Conservation (phyloP, 176 grass and related monocot genomes). For the Areca catechu region DNA sequence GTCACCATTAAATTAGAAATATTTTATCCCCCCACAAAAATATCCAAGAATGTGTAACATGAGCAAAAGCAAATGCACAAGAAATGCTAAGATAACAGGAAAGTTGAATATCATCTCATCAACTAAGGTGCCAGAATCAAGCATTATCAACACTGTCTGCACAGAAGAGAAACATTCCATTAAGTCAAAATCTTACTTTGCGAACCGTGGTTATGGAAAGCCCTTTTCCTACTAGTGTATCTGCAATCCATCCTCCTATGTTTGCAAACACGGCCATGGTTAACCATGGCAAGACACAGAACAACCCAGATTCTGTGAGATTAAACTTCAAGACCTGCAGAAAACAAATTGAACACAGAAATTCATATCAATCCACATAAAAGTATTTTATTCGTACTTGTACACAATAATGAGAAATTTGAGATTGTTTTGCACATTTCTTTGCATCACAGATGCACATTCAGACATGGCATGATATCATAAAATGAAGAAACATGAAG, state of each 20-base stretch:
- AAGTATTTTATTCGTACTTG: no score
- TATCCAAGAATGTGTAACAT: no score
- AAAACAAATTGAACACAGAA: slow-evolving; percentile 13
- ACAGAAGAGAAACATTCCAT: not conserved
- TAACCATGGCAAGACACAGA: slow-evolving; percentile 92
- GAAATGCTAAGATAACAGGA: not conserved
- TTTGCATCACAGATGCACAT: no score
- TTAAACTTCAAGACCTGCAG: slow-evolving; percentile 91
- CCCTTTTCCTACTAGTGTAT: slow-evolving; percentile 72
- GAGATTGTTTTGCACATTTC: no score
- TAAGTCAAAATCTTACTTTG: slow-evolving; percentile 44
- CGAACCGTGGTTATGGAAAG: slow-evolving; percentile 77
- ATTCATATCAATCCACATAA: not conserved
- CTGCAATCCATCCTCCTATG: slow-evolving; percentile 91
- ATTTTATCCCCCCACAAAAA: no score
- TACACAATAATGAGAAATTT: no score
- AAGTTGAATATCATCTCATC: not conserved
- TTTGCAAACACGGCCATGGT: slow-evolving; percentile 94
- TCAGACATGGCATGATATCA: no score
- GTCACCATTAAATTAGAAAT: no score
- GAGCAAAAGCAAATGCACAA: no score
- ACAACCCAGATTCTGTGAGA: slow-evolving; percentile 79
- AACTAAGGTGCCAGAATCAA: not conserved
- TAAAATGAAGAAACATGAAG: no score
- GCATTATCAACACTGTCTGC: not conserved